Conservation (phyloP, 2,329 filamentous ascomycete genomes). For the Fusarium nisikadoi region DNA sequence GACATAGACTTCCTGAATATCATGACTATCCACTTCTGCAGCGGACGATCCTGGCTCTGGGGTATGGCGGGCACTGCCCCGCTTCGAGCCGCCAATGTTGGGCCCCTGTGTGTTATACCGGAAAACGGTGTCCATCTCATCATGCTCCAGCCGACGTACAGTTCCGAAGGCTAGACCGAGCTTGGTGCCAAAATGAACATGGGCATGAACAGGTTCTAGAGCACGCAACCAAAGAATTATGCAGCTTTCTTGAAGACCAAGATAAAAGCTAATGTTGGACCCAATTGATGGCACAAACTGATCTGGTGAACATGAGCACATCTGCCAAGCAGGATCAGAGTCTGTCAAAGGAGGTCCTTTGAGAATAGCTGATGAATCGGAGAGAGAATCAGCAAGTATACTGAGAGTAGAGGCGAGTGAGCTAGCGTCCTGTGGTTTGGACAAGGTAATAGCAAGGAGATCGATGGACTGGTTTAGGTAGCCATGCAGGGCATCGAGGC, state of each 20-base stretch:
- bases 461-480: conserved; percentile 86
- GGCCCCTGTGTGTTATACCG: conserved; percentile 60
- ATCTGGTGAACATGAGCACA: conserved; percentile 54
- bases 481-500: conserved; percentile 77
- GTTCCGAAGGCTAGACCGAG: conserved; percentile 77
- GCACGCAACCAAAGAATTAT: conserved; percentile 77
- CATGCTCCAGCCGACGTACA: conserved; percentile 73
- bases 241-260: conserved; percentile 75
- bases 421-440: conserved; percentile 65
- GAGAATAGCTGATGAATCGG: conserved; percentile 63
- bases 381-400: conserved; percentile 64
- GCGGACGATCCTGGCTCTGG: conserved; percentile 37
- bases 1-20: conserved; percentile 76
- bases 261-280: conserved; percentile 76
- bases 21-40: conserved; percentile 31
- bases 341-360: conserved; percentile 62
- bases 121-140: conserved; percentile 84
- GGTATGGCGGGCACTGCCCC: conserved; percentile 40
- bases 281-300: conserved; percentile 61
- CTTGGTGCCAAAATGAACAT: conserved; percentile 70
- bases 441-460: conserved; percentile 80
- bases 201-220: conserved; percentile 73
- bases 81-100: conserved; percentile 41
- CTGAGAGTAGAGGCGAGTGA: conserved; percentile 67
- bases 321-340: conserved; percentile 57